Evolutionary conservation across 1,139 yeast genomes (phyloP), one percentile per base, ranked within the genome.

Genomic region (Hemisphaericaspora lyxosophila): DNA sequence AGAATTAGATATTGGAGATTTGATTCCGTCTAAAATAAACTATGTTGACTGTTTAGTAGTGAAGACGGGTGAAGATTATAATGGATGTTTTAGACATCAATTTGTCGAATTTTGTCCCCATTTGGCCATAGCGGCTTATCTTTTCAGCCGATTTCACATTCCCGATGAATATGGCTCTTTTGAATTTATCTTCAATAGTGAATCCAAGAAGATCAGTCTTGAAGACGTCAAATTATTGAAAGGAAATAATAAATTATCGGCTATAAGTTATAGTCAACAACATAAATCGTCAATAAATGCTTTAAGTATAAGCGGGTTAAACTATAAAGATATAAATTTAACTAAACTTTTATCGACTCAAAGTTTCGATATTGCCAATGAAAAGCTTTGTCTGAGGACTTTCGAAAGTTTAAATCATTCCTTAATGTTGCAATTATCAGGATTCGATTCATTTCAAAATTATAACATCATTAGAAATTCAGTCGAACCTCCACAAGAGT

Each of bases 41-140:
- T 49, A 50, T 33, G 36, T 43, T 15, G 45, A 47, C 33, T 30
- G 42, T 17, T 18, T 47, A 32, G 20, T 39, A 17, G 37, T 43
- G 12, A 31, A 34, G 22, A 18, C 43, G 28, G 45, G 46, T 2
- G 32, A 32, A 22, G 51, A 44, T 6, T 58, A 41, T 38, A 50
- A 48, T 35, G 65, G 60, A 1, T 55, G 63, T 30, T 45, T 63
- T 17, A 50, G 70, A 34, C 55, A 59, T 35, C 53, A 47, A 37
- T 46, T 51, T 39, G 51, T 62, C 20, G 64, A 62, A 44, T 48
- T 52, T 32, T 65, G 71, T 44, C 62, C 64, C 8, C 64, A 58
- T 37, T 48, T 60, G 9, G 57, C 64, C 1, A 40, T 64, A 4
- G 53, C 65, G 2, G 50, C 58, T 11, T 65, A 64, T 38, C 49